These are phyloP conservation scores for Tagetes patula DNA, from an alignment of 129 eudicot genomes.

Conservation along the genomic window DNA sequence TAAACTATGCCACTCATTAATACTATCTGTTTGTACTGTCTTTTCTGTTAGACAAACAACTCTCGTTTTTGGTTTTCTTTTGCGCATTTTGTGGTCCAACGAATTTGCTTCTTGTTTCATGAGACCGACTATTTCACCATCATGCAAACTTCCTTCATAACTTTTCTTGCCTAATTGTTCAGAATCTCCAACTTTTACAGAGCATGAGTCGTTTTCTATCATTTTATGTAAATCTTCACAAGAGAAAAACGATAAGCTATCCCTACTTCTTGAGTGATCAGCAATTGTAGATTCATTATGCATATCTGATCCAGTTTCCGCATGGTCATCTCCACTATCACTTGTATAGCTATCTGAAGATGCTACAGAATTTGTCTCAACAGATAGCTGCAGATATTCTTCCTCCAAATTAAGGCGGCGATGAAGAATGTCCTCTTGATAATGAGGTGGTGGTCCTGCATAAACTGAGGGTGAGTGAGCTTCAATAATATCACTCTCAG, in stretches of 20 bases:
- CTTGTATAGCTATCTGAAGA: constrained; percentile 82
- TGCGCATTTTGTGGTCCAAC: constrained; percentile 44
- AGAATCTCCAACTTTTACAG: constrained; percentile 26
- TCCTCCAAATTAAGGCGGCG: constrained; percentile 83
- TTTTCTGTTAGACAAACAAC: constrained; percentile 48
- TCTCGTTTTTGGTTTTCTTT: constrained; percentile 52
- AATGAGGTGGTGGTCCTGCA: constrained; percentile 83
- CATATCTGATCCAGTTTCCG: constrained; percentile 31
- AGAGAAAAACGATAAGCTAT: constrained; percentile 21
- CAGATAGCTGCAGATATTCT: constrained; percentile 76
- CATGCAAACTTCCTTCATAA: constrained; percentile 27
- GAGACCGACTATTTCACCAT: constrained; percentile 31
- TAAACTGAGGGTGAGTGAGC: constrained; percentile 44
- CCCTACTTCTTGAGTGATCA: constrained; percentile 42
- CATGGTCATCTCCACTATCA: constrained; percentile 57
- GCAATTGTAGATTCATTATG: constrained; percentile 41
- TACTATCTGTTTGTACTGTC: constrained; percentile 14
- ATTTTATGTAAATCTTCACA: constrained; percentile 35
- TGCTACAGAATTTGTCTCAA: constrained; percentile 65
- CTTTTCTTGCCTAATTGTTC: constrained; percentile 16
- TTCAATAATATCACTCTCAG: constrained; percentile 33
- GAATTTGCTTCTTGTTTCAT: constrained; percentile 43
- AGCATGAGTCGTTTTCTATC: constrained; percentile 36
- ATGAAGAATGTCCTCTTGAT: constrained; percentile 75
- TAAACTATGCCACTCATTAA: constrained; percentile 25